These are phyloP conservation scores for Mercurialis annua DNA, from an alignment of 345 rosid genomes.

Conservation along the genomic window DNA sequence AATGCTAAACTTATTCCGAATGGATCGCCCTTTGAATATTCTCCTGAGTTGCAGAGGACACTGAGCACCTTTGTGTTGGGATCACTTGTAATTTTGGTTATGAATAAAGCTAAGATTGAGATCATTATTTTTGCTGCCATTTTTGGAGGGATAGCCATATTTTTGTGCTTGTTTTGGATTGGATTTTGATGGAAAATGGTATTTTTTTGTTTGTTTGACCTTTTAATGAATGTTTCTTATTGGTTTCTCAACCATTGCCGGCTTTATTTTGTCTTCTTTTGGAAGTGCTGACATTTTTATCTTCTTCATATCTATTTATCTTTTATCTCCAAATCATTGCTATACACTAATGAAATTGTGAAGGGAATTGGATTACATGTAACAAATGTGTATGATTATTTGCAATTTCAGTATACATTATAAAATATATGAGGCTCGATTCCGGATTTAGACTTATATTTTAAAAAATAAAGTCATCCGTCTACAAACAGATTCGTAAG, in stretches of 20 bases:
- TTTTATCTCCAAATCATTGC: not conserved
- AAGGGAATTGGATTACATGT: too few relatives aligned
- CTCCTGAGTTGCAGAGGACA: conserved; percentile 42
- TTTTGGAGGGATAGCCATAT: conserved; percentile 28
- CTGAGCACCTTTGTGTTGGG: conserved; percentile 35
- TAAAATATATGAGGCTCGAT: too few relatives aligned
- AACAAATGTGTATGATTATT: too few relatives aligned
- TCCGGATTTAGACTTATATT: too few relatives aligned
- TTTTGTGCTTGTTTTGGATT: not conserved
- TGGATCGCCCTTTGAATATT: conserved; percentile 42
- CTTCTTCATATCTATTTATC: not conserved
- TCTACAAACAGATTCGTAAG: too few relatives aligned
- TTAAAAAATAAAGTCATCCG: too few relatives aligned
- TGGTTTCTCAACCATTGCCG: conserved; percentile 18
- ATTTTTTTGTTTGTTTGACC: conserved; percentile 10
- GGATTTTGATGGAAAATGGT: conserved; percentile 2
- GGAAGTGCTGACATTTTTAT: too few relatives aligned
- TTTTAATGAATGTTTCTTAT: not conserved
- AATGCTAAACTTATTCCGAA: conserved; percentile 37
- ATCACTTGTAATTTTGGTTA: conserved; percentile 1
- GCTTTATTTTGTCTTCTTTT: conserved; percentile 7
- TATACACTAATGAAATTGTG: too few relatives aligned
- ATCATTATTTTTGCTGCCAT: conserved; percentile 1
- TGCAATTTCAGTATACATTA: too few relatives aligned
- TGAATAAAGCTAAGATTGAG: conserved; percentile 6